Conservation (phyloP, 306 rosid genomes). For the Citrullus amarus region DNA sequence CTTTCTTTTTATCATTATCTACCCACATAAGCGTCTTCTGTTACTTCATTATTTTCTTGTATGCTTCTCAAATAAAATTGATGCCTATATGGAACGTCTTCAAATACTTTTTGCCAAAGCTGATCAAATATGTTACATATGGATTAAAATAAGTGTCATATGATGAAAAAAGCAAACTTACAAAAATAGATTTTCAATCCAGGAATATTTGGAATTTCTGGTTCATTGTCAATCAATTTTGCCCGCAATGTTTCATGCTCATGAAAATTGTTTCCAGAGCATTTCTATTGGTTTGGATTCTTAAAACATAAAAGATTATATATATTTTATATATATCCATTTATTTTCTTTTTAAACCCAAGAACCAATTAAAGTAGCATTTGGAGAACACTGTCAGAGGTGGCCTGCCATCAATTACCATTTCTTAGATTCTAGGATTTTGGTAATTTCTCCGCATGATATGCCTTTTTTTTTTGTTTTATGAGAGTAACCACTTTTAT, state of each 20-base stretch:
- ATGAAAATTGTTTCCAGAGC: not conserved
- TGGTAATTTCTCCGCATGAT: not conserved
- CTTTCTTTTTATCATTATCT: not conserved
- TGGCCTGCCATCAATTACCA: not conserved
- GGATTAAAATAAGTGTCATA: not conserved
- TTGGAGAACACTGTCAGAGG: not conserved
- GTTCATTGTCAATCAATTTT: not conserved
- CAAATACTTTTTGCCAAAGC: not conserved
- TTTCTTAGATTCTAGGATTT: not conserved
- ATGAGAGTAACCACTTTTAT: not conserved
- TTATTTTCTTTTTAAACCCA: not conserved
- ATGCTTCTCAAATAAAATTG: no score
- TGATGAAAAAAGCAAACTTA: not conserved
- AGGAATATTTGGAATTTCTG: not conserved
- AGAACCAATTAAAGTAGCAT: not conserved
- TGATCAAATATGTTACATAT: not conserved
- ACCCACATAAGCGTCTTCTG: no score
- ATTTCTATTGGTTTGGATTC: not conserved
- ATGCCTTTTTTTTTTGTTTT: not conserved
- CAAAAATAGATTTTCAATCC: not conserved
- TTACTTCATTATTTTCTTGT: no score
- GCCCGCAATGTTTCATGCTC: not conserved
- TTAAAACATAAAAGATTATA: no score
- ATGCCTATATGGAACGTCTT: not conserved
- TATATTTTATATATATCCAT: no score